Conservation (phyloP, 148 eudicot genomes). For the Persicaria maculosa region DNA sequence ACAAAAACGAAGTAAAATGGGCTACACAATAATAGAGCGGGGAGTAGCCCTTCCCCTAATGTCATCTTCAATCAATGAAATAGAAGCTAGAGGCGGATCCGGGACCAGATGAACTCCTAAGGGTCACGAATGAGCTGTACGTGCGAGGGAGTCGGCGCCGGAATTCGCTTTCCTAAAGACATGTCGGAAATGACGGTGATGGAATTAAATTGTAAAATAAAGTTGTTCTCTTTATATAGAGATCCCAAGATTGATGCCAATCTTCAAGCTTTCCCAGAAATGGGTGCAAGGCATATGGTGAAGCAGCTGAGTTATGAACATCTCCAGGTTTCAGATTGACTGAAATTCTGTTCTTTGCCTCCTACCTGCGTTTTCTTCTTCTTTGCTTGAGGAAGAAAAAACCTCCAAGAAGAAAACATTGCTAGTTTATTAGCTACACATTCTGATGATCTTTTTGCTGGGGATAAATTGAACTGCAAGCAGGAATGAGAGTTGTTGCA, state of each 20-base stretch:
- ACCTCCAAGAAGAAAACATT: not conserved
- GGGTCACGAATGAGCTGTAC: too few species aligned
- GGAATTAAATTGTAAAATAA: not conserved
- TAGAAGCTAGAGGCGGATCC: too few species aligned
- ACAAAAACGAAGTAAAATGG: too few species aligned
- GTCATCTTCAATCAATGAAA: too few species aligned
- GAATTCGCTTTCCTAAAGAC: too few species aligned
- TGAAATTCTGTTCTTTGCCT: conserved; percentile 5
- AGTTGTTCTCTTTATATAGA: not conserved
- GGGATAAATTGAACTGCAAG: conserved; percentile 1
- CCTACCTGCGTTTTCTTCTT: not conserved
- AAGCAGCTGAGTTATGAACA: conserved; percentile 4
- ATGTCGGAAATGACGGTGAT: too few species aligned
- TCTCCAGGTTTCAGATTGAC: not conserved
- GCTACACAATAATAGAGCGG: too few species aligned
- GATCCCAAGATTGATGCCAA: not conserved
- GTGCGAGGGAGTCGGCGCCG: too few species aligned
- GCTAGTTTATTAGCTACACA: not conserved
- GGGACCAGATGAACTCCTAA: too few species aligned
- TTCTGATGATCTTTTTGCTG: not conserved
- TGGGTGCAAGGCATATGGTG: conserved; percentile 9
- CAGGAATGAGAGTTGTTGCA: conserved; percentile 3
- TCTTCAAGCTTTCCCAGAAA: not conserved
- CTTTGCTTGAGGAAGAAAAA: conserved; percentile 6
- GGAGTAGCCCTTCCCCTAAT: too few species aligned